Percentiles rank a stretch among this genome's conserved stretches.
Conservation (phyloP, 495 filamentous ascomycete genomes). For the Penicillium diatomitis region DNA sequence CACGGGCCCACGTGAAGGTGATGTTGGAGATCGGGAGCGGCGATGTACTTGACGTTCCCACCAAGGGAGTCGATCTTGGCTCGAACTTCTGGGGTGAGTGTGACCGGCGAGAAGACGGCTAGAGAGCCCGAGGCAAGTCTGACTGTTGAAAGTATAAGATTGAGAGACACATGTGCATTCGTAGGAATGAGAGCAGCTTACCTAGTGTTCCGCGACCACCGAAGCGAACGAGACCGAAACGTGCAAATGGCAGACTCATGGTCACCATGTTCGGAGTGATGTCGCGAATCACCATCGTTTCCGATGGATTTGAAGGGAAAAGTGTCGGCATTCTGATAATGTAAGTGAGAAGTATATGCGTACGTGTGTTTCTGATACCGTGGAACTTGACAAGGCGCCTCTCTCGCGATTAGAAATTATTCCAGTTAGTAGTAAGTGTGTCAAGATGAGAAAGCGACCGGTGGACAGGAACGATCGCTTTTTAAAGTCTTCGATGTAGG, state of each 20-base stretch:
- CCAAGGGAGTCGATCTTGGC: constrained; percentile 58
- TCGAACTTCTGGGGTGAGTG: constrained; percentile 68
- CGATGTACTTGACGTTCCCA: constrained; percentile 68
- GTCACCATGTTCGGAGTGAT: constrained; percentile 73
- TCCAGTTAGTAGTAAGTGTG: too few species aligned
- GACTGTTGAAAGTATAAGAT: constrained; percentile 40
- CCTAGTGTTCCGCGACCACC: constrained; percentile 83
- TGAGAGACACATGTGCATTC: background rate
- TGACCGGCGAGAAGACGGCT: constrained; percentile 86
- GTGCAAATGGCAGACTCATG: constrained; percentile 73
- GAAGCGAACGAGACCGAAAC: constrained; percentile 71
- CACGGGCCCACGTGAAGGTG: constrained; percentile 84
- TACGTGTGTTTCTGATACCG: too few species aligned
- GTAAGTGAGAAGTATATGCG: too few species aligned
- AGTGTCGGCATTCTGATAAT: constrained; percentile 27
- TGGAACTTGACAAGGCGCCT: too few species aligned
- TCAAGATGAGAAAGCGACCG: background rate
- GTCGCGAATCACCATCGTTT: constrained; percentile 80
- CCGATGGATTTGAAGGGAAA: constrained; percentile 55
- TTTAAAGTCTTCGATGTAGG: background rate
- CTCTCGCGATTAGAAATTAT: too few species aligned
- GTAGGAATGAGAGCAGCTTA: constrained; percentile 28
- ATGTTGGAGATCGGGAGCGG: constrained; percentile 82
- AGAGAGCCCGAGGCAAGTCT: constrained; percentile 65
- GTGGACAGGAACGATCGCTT: background rate